Percentiles rank a stretch among this genome's conserved stretches.
These are phyloP conservation scores for Populus hybrid DNA, from an alignment of 441 rosid species.

Conservation along the genomic window DNA sequence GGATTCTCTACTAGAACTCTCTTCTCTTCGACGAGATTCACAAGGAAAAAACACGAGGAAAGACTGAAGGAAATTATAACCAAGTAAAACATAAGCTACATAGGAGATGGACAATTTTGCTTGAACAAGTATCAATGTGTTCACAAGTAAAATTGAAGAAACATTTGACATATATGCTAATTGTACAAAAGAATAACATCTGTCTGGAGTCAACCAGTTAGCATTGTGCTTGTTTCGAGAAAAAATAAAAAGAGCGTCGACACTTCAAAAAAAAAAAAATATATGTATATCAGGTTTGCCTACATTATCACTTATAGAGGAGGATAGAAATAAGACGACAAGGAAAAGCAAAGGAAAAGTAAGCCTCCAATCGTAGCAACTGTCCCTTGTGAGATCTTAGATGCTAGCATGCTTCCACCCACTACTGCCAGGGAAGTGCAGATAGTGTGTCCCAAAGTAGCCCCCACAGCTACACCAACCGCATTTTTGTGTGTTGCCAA, in stretches of 20 bases:
- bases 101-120: too few species aligned
- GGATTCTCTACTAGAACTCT: too few species aligned
- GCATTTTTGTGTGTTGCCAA: too few species aligned
- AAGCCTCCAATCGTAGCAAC: slow-evolving; percentile 92
- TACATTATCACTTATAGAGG: slow-evolving; percentile 44
- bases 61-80: too few species aligned
- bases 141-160: neutral
- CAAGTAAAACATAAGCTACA: neutral
- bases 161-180: slow-evolving; percentile 13
- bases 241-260: slow-evolving; percentile 47
- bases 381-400: slow-evolving; percentile 91
- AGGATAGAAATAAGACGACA: slow-evolving; percentile 95
- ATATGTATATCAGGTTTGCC: too few species aligned
- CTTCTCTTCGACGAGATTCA: too few species aligned
- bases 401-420: slow-evolving; percentile 97
- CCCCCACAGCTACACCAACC: too few species aligned
- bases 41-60: too few species aligned
- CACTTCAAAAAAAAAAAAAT: neutral
- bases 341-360: slow-evolving; percentile 86
- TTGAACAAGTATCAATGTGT: neutral
- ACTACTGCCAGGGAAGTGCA: slow-evolving; percentile 95
- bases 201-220: slow-evolving; percentile 19
- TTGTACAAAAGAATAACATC: slow-evolving; percentile 25
- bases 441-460: slow-evolving; percentile 25
- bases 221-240: slow-evolving; percentile 28